Conservation (phyloP, 2,329 filamentous ascomycete genomes). For the Penicillium corylophilum region DNA sequence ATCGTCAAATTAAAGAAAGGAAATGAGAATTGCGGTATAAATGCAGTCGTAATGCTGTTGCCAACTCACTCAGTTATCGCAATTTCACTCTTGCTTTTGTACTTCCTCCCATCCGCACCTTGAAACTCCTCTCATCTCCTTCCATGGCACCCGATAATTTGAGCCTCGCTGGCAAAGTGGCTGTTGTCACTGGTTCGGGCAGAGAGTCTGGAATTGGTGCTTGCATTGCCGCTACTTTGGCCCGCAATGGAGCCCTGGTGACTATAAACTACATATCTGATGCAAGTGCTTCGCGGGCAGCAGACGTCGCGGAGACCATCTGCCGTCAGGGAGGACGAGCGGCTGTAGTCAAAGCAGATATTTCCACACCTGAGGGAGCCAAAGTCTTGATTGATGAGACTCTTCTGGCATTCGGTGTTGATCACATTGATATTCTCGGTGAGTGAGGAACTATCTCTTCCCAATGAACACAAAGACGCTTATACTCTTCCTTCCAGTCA, state of each 20-base stretch:
- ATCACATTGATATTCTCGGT: constrained; percentile 25
- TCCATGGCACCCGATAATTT: too few species aligned
- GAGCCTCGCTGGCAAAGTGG: constrained; percentile 34
- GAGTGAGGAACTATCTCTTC: neutral
- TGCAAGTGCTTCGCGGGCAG: constrained; percentile 13
- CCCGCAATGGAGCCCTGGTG: constrained; percentile 28
- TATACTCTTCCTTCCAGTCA: constrained; percentile 11
- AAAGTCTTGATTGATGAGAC: constrained; percentile 14
- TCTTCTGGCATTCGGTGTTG: neutral
- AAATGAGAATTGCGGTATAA: too few species aligned
- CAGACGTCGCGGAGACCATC: constrained; percentile 15
- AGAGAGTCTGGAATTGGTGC: constrained; percentile 37
- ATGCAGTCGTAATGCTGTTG: too few species aligned
- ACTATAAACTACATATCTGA: constrained; percentile 30
- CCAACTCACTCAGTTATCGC: too few species aligned
- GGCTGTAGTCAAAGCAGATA: constrained; percentile 20
- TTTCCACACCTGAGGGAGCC: constrained; percentile 15
- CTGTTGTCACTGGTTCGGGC: constrained; percentile 40
- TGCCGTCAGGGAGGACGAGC: constrained; percentile 4
- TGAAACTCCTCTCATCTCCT: too few species aligned
- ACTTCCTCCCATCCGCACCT: too few species aligned
- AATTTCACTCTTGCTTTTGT: too few species aligned
- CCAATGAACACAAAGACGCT: neutral
- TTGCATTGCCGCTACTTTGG: constrained; percentile 31
- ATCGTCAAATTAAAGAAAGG: too few species aligned